Evolutionary conservation across 164 flowering plant genomes (phyloP), one percentile per base, ranked within the genome.

Genomic region (Macadamia integrifolia): DNA sequence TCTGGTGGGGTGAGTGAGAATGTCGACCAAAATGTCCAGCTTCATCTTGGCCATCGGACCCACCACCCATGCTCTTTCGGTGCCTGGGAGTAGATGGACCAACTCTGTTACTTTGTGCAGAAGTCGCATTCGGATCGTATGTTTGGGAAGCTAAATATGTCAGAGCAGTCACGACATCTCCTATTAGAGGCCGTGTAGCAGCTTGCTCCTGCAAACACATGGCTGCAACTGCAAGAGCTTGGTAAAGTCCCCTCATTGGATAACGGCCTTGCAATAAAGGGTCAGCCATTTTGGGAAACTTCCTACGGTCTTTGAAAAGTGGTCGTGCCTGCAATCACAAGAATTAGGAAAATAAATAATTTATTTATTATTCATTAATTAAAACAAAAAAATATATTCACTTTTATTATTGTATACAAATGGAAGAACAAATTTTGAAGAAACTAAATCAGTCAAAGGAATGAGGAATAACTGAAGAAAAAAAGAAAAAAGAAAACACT

Each of bases 161-260:
- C 40, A 91, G 85, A 44, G 98, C 98, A 18, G 98, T 91, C 65
- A 93, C 96, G 61, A 93, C 96, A 73, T 93, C 98, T 52, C 93
- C 94, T 49, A 91, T 93, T 10, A 89, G 85, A 74, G 98, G 98
- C 72, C 98, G 81, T 58, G 93, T 89, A 15, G 97, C 86, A 42
- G 98, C 97, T 76, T 93, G 97, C 64, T 93, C 98, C 73, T 91
- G 97, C 80, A 93, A 78, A 77, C 98, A 93, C 97, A 93, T 93
- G 42, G 96, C 97, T 43, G 98, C 98, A 64, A 93, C 97, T 28
- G 96, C 97, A 67, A 93, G 92, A 63, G 97, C 98, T 80, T 93
- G 98, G 79, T 93, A 93, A 12, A 93, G 88, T 58, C 98, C 97
- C 46, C 93, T 82, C 86, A 83, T 85, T 15, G 98, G 97, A 78